Percentiles rank a stretch among this genome's conserved stretches.
Conservation (phyloP, 2,329 filamentous ascomycete genomes). For the Aspergillus fumigatus region DNA sequence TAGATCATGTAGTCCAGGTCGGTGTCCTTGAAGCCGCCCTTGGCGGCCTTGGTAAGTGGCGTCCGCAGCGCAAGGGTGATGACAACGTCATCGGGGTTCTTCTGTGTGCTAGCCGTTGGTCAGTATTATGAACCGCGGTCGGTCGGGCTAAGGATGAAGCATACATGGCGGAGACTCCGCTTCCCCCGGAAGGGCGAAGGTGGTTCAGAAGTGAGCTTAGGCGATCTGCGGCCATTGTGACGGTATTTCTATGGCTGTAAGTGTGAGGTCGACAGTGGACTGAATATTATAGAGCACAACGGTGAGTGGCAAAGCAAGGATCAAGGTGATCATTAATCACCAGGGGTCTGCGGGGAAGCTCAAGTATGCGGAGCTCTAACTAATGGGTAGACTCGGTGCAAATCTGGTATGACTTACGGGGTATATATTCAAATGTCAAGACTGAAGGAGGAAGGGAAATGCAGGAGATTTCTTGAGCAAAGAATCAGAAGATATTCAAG, state of each 20-base stretch:
- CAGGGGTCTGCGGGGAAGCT: background rate
- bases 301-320: background rate
- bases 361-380: background rate
- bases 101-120: conserved; percentile 62
- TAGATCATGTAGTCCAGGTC: conserved; percentile 81
- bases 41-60: conserved; percentile 79
- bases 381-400: background rate
- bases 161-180: conserved; percentile 72
- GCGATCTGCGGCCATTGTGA: conserved; percentile 73
- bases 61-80: conserved; percentile 91
- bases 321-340: background rate
- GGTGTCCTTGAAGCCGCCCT: conserved; percentile 95
- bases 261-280: background rate
- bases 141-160: conserved; percentile 26
- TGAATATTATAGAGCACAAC: background rate
- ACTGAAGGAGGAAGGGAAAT: conserved; percentile 2
- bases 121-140: conserved; percentile 4
- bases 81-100: conserved; percentile 94
- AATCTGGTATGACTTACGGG: background rate
- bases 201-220: conserved; percentile 85
- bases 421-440: background rate
- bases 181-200: conserved; percentile 63
- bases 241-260: background rate
- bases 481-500: too few species aligned
- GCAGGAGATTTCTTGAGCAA: too few species aligned